These are phyloP conservation scores for Microsporum audouinii DNA, from an alignment of 2,329 filamentous ascomycete species.

Conservation along the genomic window DNA sequence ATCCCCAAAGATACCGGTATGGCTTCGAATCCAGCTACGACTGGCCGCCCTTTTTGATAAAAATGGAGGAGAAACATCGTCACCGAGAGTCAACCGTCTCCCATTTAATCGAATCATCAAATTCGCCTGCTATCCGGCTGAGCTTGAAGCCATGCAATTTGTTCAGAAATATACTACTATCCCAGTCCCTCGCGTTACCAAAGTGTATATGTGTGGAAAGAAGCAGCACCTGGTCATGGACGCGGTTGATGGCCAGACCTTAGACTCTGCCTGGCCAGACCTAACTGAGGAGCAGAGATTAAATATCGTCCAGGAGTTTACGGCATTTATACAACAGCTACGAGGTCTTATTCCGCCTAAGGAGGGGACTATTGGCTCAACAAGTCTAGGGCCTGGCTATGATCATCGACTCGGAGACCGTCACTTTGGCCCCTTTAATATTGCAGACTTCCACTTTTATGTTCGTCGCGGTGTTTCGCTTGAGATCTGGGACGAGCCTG, in stretches of 20 bases:
- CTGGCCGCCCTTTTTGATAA: neutral
- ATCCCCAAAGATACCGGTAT: neutral
- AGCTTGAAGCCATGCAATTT: constrained; percentile 7
- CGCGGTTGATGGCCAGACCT: neutral
- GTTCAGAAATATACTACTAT: constrained; percentile 7
- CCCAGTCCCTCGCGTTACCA: constrained; percentile 3
- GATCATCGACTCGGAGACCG: constrained; percentile 19
- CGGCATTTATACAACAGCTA: constrained; percentile 6
- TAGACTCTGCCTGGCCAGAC: constrained; percentile 3
- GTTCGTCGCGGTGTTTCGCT: neutral
- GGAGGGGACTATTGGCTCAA: constrained; percentile 5
- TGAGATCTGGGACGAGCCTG: neutral
- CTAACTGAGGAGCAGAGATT: constrained; percentile 4
- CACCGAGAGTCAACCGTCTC: neutral
- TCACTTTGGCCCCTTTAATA: constrained; percentile 6
- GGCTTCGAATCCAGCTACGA: neutral
- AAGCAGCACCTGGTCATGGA: constrained; percentile 4
- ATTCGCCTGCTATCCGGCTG: neutral
- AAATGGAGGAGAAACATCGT: neutral
- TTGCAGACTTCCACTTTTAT: constrained; percentile 6
- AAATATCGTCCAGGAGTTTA: constrained; percentile 6
- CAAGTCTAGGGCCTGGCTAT: constrained; percentile 16
- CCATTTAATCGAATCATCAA: constrained; percentile 4
- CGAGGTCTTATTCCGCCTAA: constrained; percentile 6
- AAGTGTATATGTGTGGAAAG: constrained; percentile 5